A percentile compares a stretch with the other conserved stretches of the same genome.
phyloP scores from a whole-genome alignment of 805 yeast species.

The Kluyveromyces wickerhamii region DNA sequence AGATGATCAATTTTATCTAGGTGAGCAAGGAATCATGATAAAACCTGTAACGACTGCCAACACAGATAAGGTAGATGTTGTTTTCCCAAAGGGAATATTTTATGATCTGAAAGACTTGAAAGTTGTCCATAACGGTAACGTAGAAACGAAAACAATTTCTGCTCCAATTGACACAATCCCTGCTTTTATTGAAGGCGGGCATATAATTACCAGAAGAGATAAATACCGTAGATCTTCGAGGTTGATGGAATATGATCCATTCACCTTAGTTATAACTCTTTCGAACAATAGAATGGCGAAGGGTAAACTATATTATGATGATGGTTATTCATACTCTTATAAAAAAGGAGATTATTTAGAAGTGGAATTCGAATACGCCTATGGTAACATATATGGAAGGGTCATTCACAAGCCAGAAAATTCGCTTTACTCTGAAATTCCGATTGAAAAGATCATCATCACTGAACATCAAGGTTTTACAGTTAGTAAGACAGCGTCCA shows the following conservation, averaged over 20 bases:
- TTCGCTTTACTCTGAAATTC: constrained; percentile 29
- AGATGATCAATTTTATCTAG: constrained; percentile 81
- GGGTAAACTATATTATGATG: constrained; percentile 70
- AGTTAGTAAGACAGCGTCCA: constrained; percentile 1
- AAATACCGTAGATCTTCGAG: constrained; percentile 74
- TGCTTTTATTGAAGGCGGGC: constrained; percentile 69
- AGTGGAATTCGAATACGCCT: constrained; percentile 33
- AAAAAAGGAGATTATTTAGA: constrained; percentile 41
- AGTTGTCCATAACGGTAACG: constrained; percentile 11
- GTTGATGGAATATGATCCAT: constrained; percentile 73
- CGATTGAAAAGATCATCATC: constrained; percentile 48
- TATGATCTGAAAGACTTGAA: constrained; percentile 43
- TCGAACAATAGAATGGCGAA: constrained; percentile 41
- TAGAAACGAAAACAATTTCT: constrained; percentile 25
- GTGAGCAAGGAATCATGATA: constrained; percentile 60
- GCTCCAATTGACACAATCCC: constrained; percentile 61
- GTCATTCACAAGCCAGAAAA: constrained; percentile 21
- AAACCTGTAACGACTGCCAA: constrained; percentile 69
- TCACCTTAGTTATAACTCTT: constrained; percentile 60
- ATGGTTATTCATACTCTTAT: constrained; percentile 66
- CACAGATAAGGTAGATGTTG: constrained; percentile 29
- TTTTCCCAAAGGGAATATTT: constrained; percentile 43
- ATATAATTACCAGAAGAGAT: constrained; percentile 56
- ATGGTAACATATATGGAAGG: constrained; percentile 27
- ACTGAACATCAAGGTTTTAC: constrained; percentile 4